Evolutionary conservation across 495 filamentous ascomycete species (phyloP).

Genomic region (Saxispiralis lemnorum): DNA sequence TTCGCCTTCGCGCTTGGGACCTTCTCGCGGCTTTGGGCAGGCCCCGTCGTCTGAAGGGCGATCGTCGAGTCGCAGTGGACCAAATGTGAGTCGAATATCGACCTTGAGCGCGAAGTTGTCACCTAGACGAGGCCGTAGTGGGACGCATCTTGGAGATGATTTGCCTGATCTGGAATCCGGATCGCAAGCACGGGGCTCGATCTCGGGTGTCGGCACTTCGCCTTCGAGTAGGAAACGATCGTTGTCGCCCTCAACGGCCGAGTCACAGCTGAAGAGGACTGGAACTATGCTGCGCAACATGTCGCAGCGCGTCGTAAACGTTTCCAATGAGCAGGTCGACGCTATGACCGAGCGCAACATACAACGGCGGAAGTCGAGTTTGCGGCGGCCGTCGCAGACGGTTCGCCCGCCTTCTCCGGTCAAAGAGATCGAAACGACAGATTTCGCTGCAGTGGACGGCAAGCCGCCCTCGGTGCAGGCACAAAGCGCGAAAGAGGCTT

Average conservation of each 20-base stretch:
- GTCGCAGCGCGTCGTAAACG: constrained; percentile 92
- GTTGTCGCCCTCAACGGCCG: constrained; percentile 46
- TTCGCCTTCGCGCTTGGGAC: too few species aligned
- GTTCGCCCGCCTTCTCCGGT: constrained; percentile 12
- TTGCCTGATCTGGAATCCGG: constrained; percentile 13
- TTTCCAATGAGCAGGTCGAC: constrained; percentile 60
- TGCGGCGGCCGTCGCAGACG: constrained; percentile 15
- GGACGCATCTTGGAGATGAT: constrained; percentile 30
- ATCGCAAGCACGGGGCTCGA: neutral
- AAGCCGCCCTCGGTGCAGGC: neutral
- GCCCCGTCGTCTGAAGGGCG: too few species aligned
- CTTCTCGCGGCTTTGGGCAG: too few species aligned
- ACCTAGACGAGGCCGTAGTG: constrained; percentile 5
- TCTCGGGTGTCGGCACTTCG: constrained; percentile 18
- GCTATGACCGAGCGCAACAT: constrained; percentile 61
- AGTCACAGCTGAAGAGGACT: constrained; percentile 53
- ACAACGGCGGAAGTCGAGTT: constrained; percentile 41
- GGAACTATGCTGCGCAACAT: constrained; percentile 90
- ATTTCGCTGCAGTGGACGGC: constrained; percentile 37
- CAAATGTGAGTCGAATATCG: neutral
- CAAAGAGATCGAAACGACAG: constrained; percentile 33
- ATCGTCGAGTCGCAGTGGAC: too few species aligned
- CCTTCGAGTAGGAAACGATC: constrained; percentile 32
- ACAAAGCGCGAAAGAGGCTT: neutral
- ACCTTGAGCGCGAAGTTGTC: constrained; percentile 8